phyloP scores from a whole-genome alignment of 257 asterid genomes.

The Solanum virginianum region DNA sequence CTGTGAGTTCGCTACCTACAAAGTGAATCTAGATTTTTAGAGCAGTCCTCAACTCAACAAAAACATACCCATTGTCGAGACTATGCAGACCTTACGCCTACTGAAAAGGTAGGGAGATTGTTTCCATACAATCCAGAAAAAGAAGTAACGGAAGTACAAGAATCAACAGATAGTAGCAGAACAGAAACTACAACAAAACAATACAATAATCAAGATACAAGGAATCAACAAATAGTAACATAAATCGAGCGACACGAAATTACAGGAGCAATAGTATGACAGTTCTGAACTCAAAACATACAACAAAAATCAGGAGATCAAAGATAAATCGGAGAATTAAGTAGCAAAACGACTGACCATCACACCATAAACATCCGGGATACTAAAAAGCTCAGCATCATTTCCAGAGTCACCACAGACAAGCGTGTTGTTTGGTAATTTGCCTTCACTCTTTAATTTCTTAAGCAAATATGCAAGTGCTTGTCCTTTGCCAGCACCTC shows the following conservation, averaged over 20 bases:
- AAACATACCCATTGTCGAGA: neutral
- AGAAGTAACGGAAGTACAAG: neutral
- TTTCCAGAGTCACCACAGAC: constrained; percentile 98
- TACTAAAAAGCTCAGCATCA: constrained; percentile 81
- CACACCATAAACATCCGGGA: constrained; percentile 88
- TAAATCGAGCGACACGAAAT: too few species aligned
- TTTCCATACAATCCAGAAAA: neutral
- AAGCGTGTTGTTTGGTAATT: constrained; percentile 70
- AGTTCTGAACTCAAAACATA: neutral
- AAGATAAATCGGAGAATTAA: neutral
- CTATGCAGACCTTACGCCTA: neutral
- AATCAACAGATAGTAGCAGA: neutral
- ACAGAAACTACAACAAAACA: neutral
- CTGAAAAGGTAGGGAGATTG: neutral
- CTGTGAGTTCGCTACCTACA: constrained; percentile 81
- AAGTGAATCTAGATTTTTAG: neutral
- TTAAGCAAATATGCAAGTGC: constrained; percentile 90
- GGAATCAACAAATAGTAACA: neutral
- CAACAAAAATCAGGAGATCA: neutral
- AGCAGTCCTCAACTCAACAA: neutral
- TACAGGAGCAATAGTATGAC: too few species aligned
- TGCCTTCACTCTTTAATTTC: constrained; percentile 48
- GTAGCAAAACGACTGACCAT: constrained; percentile 53
- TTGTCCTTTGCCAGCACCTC: constrained; percentile 97
- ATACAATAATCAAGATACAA: neutral